phyloP scores from a whole-genome alignment of 441 rosid genomes.

The Jatropha podagrica region DNA sequence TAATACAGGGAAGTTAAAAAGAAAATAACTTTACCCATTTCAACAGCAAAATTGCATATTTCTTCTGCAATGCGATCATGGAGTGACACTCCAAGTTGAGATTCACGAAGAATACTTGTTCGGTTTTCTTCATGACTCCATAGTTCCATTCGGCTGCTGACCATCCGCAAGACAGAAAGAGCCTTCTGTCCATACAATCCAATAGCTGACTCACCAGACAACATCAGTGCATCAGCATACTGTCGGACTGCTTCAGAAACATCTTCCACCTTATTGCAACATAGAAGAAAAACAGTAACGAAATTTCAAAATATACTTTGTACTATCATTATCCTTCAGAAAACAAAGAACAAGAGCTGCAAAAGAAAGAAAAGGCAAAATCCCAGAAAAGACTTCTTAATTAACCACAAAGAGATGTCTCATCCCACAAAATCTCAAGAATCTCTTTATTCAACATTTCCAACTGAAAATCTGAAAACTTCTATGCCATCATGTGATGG shows the following conservation, averaged over 20 bases:
- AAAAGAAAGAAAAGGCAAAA: neutral
- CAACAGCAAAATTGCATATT: slow-evolving; percentile 61
- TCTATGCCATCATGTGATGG: neutral
- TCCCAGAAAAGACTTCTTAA: neutral
- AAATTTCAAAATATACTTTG: neutral
- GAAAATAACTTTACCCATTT: slow-evolving; percentile 48
- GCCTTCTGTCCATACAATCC: slow-evolving; percentile 63
- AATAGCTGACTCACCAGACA: slow-evolving; percentile 72
- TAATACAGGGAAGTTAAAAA: neutral
- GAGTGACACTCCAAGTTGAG: slow-evolving; percentile 43
- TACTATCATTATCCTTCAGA: neutral
- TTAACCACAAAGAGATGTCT: neutral
- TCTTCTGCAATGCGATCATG: slow-evolving; percentile 65
- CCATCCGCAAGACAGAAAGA: slow-evolving; percentile 53
- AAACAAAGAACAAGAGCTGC: neutral
- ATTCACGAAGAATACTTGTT: slow-evolving; percentile 28
- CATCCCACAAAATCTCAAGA: neutral
- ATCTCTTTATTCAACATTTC: neutral
- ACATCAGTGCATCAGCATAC: slow-evolving; percentile 67
- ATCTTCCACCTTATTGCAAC: slow-evolving; percentile 57
- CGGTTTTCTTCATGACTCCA: slow-evolving; percentile 60
- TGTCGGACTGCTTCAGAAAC: slow-evolving; percentile 76
- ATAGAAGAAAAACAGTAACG: slow-evolving; percentile 11
- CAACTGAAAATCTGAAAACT: neutral
- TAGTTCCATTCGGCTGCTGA: slow-evolving; percentile 61